phyloP scores from a whole-genome alignment of 768 basidiomycete species.

The Fomitopsis serialis region DNA sequence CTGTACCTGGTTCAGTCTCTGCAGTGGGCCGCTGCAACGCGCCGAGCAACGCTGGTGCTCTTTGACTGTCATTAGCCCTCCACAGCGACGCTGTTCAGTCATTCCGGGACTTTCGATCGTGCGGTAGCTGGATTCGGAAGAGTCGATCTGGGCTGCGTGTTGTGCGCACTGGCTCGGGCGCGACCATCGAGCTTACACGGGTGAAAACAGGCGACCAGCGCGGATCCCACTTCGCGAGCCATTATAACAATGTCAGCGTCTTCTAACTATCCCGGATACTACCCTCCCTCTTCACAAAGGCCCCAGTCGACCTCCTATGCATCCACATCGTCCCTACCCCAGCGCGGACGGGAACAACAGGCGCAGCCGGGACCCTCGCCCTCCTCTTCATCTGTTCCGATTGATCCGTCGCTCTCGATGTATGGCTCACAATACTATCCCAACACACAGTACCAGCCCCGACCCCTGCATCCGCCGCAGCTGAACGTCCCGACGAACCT shows the following conservation, averaged over 20 bases:
- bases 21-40: background rate
- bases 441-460: conserved; percentile 42
- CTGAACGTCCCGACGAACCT: conserved; percentile 52
- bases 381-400: conserved; percentile 56
- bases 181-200: too few species aligned
- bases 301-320: conserved; percentile 19
- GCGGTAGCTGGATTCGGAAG: too few species aligned
- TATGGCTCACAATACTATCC: conserved; percentile 37
- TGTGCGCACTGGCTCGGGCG: too few species aligned
- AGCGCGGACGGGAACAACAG: conserved; percentile 28
- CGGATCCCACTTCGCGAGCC: too few species aligned
- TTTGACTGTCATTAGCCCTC: too few species aligned
- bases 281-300: conserved; percentile 24
- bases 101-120: too few species aligned
- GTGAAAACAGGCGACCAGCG: too few species aligned
- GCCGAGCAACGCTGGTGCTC: too few species aligned
- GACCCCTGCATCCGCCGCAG: conserved; percentile 46
- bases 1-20: background rate
- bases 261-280: conserved; percentile 23
- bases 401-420: conserved; percentile 57
- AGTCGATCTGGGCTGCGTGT: too few species aligned
- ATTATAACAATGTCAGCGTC: conserved; percentile 11
- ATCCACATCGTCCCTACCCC: conserved; percentile 4
- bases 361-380: conserved; percentile 45
- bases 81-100: too few species aligned